A percentile compares a stretch with the other conserved stretches of the same genome.
These are phyloP conservation scores for Metarhizium sp. DNA, from an alignment of 2,329 filamentous ascomycete genomes.

Conservation along the genomic window DNA sequence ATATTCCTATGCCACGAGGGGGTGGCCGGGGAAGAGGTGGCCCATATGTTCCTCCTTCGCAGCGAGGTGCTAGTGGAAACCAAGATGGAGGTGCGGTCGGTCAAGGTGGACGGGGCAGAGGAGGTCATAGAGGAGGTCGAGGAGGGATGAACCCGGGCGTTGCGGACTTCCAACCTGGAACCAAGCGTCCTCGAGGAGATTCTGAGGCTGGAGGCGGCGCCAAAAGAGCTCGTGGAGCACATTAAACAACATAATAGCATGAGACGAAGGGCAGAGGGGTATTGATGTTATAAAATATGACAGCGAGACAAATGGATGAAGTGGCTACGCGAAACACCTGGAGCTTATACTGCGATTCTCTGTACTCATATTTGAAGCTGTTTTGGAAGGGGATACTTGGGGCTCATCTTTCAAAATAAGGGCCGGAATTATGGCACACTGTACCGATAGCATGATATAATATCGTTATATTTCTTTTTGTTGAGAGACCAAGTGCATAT, in stretches of 20 bases:
- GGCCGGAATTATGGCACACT: not conserved
- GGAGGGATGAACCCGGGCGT: conserved; percentile 39
- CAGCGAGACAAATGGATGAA: not conserved
- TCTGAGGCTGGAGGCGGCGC: conserved; percentile 31
- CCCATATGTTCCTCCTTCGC: conserved; percentile 27
- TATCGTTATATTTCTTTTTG: not conserved
- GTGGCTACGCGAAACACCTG: not conserved
- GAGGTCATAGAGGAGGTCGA: conserved; percentile 31
- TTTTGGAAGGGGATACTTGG: not conserved
- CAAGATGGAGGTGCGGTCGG: conserved; percentile 23
- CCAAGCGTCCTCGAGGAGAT: conserved; percentile 48
- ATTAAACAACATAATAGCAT: conserved; percentile 14
- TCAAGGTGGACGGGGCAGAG: conserved; percentile 28
- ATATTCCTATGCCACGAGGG: conserved; percentile 32
- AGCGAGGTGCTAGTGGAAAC: conserved; percentile 23
- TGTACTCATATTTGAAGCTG: not conserved
- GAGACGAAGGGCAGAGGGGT: not conserved
- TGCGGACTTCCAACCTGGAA: conserved; percentile 47
- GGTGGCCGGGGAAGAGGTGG: conserved; percentile 30
- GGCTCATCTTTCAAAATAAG: not conserved
- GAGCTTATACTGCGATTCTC: not conserved
- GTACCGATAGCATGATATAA: not conserved
- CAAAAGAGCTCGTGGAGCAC: conserved; percentile 32
- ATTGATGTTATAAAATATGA: not conserved
- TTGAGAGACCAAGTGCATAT: not conserved